Conservation (phyloP, 2,329 filamentous ascomycete species). For the Fusarium hostae region DNA sequence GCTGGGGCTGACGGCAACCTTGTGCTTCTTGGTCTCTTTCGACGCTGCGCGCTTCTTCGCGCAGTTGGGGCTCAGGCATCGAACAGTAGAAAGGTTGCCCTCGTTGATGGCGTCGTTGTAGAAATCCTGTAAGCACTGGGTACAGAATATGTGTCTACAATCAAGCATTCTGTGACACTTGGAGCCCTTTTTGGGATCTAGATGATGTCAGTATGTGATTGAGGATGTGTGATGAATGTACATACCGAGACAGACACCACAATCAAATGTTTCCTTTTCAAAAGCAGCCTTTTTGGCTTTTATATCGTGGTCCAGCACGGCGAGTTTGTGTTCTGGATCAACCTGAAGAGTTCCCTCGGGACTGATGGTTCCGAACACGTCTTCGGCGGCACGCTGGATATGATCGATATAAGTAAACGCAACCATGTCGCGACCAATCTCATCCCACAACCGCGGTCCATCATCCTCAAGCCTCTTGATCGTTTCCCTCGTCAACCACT, state of each 20-base stretch:
- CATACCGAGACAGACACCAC: constrained; percentile 80
- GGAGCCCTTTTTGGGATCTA: constrained; percentile 88
- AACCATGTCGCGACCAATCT: constrained; percentile 67
- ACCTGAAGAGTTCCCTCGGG: constrained; percentile 62
- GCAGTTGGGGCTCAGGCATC: constrained; percentile 83
- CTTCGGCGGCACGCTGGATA: constrained; percentile 67
- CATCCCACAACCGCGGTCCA: constrained; percentile 68
- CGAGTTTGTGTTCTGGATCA: constrained; percentile 70
- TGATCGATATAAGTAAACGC: constrained; percentile 73
- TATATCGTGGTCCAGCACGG: constrained; percentile 81
- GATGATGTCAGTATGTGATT: neutral
- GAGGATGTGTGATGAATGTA: neutral
- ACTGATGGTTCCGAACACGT: constrained; percentile 68
- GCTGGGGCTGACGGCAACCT: constrained; percentile 79
- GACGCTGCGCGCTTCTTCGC: constrained; percentile 67
- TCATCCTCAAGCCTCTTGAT: constrained; percentile 63
- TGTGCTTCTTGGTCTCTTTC: constrained; percentile 63
- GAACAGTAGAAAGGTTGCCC: constrained; percentile 81
- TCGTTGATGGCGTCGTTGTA: constrained; percentile 89
- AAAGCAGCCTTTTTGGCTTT: constrained; percentile 80
- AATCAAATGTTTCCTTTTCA: constrained; percentile 86
- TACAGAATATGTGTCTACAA: constrained; percentile 92
- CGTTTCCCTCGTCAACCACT: constrained; percentile 65
- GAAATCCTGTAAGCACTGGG: constrained; percentile 86
- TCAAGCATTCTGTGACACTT: constrained; percentile 83